phyloP scores from a whole-genome alignment of 306 rosid genomes.

The Spatholobus suberectus region DNA sequence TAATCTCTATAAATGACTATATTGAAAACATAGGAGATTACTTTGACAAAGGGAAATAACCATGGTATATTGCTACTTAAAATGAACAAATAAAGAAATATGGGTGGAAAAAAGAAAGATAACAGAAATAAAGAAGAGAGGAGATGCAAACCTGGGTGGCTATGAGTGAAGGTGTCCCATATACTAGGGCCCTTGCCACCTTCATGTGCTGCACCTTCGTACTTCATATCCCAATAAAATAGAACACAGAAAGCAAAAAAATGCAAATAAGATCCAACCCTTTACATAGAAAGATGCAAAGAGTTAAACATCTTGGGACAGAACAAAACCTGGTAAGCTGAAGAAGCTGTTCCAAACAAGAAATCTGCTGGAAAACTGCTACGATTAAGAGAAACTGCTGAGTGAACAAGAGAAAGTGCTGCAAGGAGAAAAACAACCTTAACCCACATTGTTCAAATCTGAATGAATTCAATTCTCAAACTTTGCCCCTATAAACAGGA shows the following conservation, averaged over 20 bases:
- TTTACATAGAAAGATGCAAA: slow-evolving; percentile 9
- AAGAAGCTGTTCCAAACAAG: slow-evolving; percentile 63
- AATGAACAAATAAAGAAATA: not conserved
- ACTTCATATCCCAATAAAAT: slow-evolving; percentile 26
- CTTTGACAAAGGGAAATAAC: slow-evolving; percentile 12
- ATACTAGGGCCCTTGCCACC: slow-evolving; percentile 71
- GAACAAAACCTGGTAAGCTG: slow-evolving; percentile 66
- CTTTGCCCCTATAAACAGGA: not conserved
- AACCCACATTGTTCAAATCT: slow-evolving; percentile 43
- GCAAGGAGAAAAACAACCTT: slow-evolving; percentile 40
- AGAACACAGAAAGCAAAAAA: not conserved
- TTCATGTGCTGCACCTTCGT: slow-evolving; percentile 56
- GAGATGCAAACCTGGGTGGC: slow-evolving; percentile 52
- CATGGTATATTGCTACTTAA: not conserved
- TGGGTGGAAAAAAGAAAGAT: not conserved
- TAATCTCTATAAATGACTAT: not conserved
- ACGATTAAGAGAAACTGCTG: slow-evolving; percentile 51
- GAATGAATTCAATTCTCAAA: slow-evolving; percentile 31
- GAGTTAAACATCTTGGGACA: not conserved
- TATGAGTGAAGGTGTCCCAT: slow-evolving; percentile 73
- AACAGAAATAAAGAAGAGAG: not conserved
- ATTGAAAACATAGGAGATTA: not conserved
- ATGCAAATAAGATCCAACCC: slow-evolving; percentile 25
- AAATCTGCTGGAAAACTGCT: slow-evolving; percentile 58
- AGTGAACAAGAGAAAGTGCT: slow-evolving; percentile 18